Conservation (phyloP, 1,139 yeast species). For the Geotrichum candidum region DNA sequence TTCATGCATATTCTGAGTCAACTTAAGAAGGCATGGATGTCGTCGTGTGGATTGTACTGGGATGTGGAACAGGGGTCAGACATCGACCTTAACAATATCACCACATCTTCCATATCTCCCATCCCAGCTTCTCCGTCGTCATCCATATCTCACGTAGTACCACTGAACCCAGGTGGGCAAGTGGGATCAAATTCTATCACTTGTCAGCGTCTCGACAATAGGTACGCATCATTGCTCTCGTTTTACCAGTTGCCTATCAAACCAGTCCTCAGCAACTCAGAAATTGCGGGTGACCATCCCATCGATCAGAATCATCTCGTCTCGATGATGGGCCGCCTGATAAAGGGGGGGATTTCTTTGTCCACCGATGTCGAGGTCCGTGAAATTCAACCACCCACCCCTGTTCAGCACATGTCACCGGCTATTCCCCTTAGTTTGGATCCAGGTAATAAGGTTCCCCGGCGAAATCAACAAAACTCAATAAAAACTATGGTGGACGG, state of each 20-base stretch:
- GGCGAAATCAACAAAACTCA: slow-evolving; percentile 8
- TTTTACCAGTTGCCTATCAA: slow-evolving; percentile 30
- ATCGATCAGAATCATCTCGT: background rate
- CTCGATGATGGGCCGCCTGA: slow-evolving; percentile 25
- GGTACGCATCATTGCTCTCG: slow-evolving; percentile 30
- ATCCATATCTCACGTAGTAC: background rate
- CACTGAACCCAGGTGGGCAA: slow-evolving; percentile 24
- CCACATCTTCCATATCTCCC: background rate
- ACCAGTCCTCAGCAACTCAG: slow-evolving; percentile 25
- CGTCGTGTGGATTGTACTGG: slow-evolving; percentile 35
- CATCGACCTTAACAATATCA: background rate
- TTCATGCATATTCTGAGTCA: slow-evolving; percentile 33
- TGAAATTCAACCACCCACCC: slow-evolving; percentile 23
- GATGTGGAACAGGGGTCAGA: slow-evolving; percentile 21
- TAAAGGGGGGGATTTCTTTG: slow-evolving; percentile 31
- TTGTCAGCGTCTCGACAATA: slow-evolving; percentile 17
- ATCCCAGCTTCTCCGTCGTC: background rate
- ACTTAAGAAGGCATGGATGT: slow-evolving; percentile 36
- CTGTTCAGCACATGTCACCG: slow-evolving; percentile 8
- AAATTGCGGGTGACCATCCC: slow-evolving; percentile 10
- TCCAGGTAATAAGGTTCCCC: background rate
- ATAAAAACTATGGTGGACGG: slow-evolving; percentile 8
- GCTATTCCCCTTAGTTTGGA: slow-evolving; percentile 1
- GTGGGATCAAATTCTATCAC: slow-evolving; percentile 18
- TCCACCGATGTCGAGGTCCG: slow-evolving; percentile 31